Base-by-base conservation (phyloP, 164 flowering plant species). In the Hamamelis virginiana region DNA sequence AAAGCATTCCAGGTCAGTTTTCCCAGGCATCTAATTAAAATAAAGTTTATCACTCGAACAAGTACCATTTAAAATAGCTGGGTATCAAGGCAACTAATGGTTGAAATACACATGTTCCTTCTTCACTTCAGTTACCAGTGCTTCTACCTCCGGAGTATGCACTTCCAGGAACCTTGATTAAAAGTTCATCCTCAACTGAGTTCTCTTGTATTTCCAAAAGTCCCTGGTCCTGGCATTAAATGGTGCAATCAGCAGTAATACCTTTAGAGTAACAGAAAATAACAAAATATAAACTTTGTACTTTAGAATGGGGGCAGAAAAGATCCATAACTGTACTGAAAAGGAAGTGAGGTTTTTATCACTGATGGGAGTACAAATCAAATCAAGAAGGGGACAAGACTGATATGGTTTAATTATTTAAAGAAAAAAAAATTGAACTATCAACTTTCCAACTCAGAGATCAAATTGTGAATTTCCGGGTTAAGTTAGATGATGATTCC, bases 141-240 rank as follows among this genome's bases (percentile, higher is more conserved):
- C 11, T 47, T 50, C 53, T 26, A n/a, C 23, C 72, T 23, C 60
- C 59, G 25, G 89, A 81, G 75, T 92, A 92, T 66, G 91, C 82
- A 79, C 96, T 90, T 8, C 96, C 97, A 50, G 97, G 96, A 76
- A 92, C 91, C 26, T 69, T 72, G 48, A 92, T 81, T 33, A 89
- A 59, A 66, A 90, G 83, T 19, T 82, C 87, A 71, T 85, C 87
- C 28, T 84, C 82, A 5, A 26, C 1, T 48, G 1, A 16, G 23
- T 60, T 44, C 19, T 64, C 74, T 53, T 21, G 59, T 9, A 23
- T 48, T 50, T 64, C 71, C 11, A 56, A 51, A 66, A 21, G 45
- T 22, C 16, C 69, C 26, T 70, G 69, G 9, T 56, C 78, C 88
- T 84, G 81, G 62, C 75, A 61, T 45, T 38, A 18, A 25, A 50